Evolutionary conservation across 139 green algal genomes (phyloP).

Genomic region (Yamagishiella unicocca): DNA sequence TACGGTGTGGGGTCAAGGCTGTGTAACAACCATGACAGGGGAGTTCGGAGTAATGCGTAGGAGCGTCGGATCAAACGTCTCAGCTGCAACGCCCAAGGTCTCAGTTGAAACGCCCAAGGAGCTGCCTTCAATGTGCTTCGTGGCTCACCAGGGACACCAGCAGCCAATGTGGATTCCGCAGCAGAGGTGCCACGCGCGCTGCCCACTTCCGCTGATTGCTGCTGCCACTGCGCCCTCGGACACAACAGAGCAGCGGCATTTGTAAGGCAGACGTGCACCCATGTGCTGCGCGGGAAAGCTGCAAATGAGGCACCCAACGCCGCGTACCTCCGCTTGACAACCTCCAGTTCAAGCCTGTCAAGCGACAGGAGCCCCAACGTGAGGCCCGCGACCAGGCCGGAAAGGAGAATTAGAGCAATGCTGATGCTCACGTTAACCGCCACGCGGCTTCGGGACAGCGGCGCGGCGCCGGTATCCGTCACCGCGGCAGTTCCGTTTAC

Average conservation of each 20-base stretch:
- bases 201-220: conserved; percentile 59
- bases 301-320: neutral
- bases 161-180: conserved; percentile 63
- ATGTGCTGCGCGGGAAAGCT: neutral
- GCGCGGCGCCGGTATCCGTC: too few relatives aligned
- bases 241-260: too few relatives aligned
- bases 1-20: neutral
- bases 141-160: conserved; percentile 64
- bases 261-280: neutral
- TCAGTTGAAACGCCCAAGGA: too few relatives aligned
- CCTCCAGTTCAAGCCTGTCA: conserved; percentile 70
- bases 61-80: neutral
- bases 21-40: too few relatives aligned
- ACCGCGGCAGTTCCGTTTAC: neutral
- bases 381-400: conserved; percentile 79
- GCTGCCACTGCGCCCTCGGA: conserved; percentile 57
- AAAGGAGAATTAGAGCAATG: conserved; percentile 36
- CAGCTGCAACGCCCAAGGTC: neutral
- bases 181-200: conserved; percentile 38
- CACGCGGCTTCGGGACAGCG: neutral
- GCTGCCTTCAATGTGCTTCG: neutral
- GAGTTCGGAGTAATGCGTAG: neutral
- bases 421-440: neutral
- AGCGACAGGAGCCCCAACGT: conserved; percentile 84
- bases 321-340: conserved; percentile 34